A percentile compares a stretch with the other conserved stretches of the same genome.
Conservation (phyloP, 2,329 filamentous ascomycete genomes). For the Fusarium albidum region DNA sequence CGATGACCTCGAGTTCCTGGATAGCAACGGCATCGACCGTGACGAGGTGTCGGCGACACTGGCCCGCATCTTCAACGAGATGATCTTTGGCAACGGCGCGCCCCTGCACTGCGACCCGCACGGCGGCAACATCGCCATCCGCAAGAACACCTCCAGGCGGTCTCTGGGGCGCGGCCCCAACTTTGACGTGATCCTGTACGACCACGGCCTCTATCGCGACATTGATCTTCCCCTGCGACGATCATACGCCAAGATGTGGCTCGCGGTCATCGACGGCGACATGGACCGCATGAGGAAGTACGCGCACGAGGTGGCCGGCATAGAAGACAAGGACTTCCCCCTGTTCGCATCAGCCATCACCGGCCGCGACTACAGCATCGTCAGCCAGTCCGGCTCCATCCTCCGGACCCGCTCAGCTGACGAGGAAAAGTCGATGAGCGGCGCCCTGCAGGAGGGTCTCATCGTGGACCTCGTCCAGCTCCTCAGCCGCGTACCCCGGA, state of each 20-base stretch:
- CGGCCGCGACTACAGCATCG: constrained; percentile 84
- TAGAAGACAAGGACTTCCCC: constrained; percentile 89
- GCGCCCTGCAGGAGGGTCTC: constrained; percentile 85
- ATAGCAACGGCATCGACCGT: constrained; percentile 85
- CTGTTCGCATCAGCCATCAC: constrained; percentile 97
- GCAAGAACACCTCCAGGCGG: constrained; percentile 71
- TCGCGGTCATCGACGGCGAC: constrained; percentile 92
- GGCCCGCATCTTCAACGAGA: constrained; percentile 96
- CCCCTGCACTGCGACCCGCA: constrained; percentile 97
- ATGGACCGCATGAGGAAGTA: constrained; percentile 87
- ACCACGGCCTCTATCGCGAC: constrained; percentile 95
- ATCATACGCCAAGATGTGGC: constrained; percentile 96
- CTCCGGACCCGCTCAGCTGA: constrained; percentile 68
- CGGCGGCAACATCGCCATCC: constrained; percentile 93
- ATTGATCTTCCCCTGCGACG: constrained; percentile 81
- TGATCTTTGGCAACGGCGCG: constrained; percentile 93
- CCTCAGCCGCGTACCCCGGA: constrained; percentile 85
- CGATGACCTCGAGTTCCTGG: constrained; percentile 88
- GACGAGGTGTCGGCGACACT: constrained; percentile 95
- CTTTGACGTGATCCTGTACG: constrained; percentile 96
- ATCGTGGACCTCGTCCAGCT: constrained; percentile 88
- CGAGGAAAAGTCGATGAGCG: constrained; percentile 88
- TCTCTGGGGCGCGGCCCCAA: constrained; percentile 67
- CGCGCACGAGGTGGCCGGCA: constrained; percentile 86
- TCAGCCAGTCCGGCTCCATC: constrained; percentile 68